These are phyloP conservation scores for Aureobasidium sp. DNA, from an alignment of 2,329 filamentous ascomycete species.

Conservation along the genomic window DNA sequence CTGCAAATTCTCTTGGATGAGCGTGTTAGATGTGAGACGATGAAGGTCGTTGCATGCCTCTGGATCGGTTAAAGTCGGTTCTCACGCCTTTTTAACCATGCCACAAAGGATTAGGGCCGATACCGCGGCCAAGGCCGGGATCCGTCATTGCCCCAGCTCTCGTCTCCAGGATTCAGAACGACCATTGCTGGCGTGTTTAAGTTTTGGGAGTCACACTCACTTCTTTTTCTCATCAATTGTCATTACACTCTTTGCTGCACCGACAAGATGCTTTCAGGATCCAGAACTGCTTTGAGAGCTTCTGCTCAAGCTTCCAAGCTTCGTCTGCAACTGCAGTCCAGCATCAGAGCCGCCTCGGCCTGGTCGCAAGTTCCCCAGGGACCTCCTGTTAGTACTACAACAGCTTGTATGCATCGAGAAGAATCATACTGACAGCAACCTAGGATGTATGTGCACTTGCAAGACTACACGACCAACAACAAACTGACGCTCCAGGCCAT, in stretches of 20 bases:
- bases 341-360: slow-evolving; percentile 62
- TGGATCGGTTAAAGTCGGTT: slow-evolving; percentile 4
- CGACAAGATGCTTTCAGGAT: slow-evolving; percentile 17
- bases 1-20: not conserved
- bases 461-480: not conserved
- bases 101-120: slow-evolving; percentile 1
- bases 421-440: not conserved
- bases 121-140: slow-evolving; percentile 14
- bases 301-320: slow-evolving; percentile 17
- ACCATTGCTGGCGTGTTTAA: slow-evolving; percentile 5
- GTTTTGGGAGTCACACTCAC: slow-evolving; percentile 12
- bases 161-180: slow-evolving; percentile 14
- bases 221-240: not conserved
- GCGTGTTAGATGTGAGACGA: no score
- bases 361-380: slow-evolving; percentile 91
- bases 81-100: slow-evolving; percentile 1
- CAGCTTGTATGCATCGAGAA: not conserved
- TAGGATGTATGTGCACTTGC: slow-evolving; percentile 5
- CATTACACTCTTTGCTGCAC: not conserved
- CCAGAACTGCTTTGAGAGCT: slow-evolving; percentile 18
- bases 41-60: not conserved
- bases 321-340: slow-evolving; percentile 23
- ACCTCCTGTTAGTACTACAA: slow-evolving; percentile 55
- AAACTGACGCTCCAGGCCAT: slow-evolving; percentile 46
- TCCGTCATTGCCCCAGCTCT: slow-evolving; percentile 13